Evolutionary conservation across 78 protist species (phyloP).

Genomic region (Abeoforma whisleri): DNA sequence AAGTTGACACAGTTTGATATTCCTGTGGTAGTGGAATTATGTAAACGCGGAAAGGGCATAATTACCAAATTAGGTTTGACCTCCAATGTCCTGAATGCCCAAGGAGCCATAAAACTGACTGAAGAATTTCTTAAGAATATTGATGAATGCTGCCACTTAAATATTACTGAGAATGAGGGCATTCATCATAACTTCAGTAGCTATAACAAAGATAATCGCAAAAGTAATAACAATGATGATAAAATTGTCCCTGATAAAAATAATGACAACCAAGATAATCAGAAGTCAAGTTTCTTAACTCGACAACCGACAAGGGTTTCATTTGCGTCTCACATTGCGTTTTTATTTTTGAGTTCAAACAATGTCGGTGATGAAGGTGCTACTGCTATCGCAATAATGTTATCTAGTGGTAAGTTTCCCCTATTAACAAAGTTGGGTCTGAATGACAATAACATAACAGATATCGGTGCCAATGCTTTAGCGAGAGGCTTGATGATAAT

Average conservation of each 20-base stretch:
- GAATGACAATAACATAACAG: background rate
- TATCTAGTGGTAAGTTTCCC: background rate
- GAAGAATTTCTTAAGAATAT: too few species aligned
- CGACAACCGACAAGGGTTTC: too few species aligned
- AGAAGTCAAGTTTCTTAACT: too few species aligned
- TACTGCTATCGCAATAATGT: background rate
- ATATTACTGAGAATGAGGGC: too few species aligned
- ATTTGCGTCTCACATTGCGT: too few species aligned
- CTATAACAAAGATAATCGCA: too few species aligned
- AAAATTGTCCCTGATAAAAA: too few species aligned
- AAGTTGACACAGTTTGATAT: background rate
- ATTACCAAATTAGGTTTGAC: background rate
- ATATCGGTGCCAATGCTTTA: background rate
- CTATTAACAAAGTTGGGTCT: background rate
- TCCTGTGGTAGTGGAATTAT: background rate
- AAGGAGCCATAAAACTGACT: too few species aligned
- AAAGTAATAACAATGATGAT: too few species aligned
- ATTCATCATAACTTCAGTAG: too few species aligned
- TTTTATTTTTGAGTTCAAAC: background rate
- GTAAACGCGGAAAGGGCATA: background rate
- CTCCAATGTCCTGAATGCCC: background rate
- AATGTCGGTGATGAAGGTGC: background rate
- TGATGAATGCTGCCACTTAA: too few species aligned
- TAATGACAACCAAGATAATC: too few species aligned
- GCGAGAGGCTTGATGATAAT: background rate